Conservation (phyloP, 2,329 filamentous ascomycete genomes). For the Fusarium begoniae region DNA sequence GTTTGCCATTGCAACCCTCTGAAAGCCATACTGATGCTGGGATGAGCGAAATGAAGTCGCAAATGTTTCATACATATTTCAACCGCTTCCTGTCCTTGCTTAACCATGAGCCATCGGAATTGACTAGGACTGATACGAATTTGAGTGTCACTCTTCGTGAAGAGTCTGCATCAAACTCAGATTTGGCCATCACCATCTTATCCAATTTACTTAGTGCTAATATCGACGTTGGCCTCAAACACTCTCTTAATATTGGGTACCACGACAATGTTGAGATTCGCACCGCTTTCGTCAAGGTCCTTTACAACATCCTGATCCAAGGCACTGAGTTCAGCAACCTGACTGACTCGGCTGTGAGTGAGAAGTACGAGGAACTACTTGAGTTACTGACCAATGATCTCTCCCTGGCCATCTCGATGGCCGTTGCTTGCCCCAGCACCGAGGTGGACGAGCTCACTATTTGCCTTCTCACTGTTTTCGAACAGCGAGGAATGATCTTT, state of each 20-base stretch:
- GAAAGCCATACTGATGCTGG: constrained; percentile 73
- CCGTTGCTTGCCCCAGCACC: constrained; percentile 71
- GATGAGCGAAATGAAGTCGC: constrained; percentile 73
- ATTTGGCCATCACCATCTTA: constrained; percentile 72
- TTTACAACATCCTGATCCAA: constrained; percentile 76
- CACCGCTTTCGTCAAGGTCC: constrained; percentile 74
- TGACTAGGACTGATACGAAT: constrained; percentile 38
- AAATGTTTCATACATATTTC: constrained; percentile 78
- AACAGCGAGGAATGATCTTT: constrained; percentile 70
- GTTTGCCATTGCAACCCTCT: constrained; percentile 71
- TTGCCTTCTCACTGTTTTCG: constrained; percentile 74
- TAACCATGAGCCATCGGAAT: constrained; percentile 64
- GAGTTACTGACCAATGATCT: constrained; percentile 71
- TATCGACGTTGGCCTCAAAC: constrained; percentile 75
- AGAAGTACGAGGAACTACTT: constrained; percentile 74
- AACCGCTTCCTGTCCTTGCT: constrained; percentile 73
- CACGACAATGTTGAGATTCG: constrained; percentile 75
- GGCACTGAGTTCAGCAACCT: constrained; percentile 76
- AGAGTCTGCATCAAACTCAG: constrained; percentile 64
- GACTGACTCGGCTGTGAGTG: constrained; percentile 72
- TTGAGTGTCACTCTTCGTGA: constrained; percentile 56
- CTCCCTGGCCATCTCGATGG: constrained; percentile 70
- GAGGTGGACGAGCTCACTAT: constrained; percentile 76
- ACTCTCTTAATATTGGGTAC: constrained; percentile 75
- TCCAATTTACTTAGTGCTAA: constrained; percentile 77